Conservation (phyloP, 1,139 yeast genomes). For the Saccharomyces hybrid region DNA sequence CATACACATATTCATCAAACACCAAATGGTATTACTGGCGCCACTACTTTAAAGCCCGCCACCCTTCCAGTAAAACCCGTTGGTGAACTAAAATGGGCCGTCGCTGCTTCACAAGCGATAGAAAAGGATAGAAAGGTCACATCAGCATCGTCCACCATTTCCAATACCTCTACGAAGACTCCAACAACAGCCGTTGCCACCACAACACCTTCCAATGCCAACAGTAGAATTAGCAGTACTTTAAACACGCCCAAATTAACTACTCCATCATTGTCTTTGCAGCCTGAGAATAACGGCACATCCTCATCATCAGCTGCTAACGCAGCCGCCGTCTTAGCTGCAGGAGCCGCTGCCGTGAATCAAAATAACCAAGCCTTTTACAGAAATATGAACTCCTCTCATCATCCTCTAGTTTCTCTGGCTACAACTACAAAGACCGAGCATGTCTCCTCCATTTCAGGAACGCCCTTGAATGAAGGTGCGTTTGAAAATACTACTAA, state of each 20-base stretch:
- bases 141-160: slow-evolving; percentile 10
- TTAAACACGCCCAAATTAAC: slow-evolving; percentile 13
- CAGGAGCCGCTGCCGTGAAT: slow-evolving; percentile 23
- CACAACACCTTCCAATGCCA: slow-evolving; percentile 12
- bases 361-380: slow-evolving; percentile 20
- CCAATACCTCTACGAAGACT: slow-evolving; percentile 10
- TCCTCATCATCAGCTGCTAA: slow-evolving; percentile 13
- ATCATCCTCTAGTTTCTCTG: neutral
- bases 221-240: slow-evolving; percentile 11
- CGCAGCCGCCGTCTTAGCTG: slow-evolving; percentile 24
- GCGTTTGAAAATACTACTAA: neutral
- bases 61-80: slow-evolving; percentile 57
- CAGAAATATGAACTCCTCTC: slow-evolving; percentile 4
- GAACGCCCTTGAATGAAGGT: neutral
- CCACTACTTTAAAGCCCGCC: slow-evolving; percentile 56
- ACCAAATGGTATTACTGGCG: slow-evolving; percentile 27
- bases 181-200: slow-evolving; percentile 11
- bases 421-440: neutral
- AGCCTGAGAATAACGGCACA: slow-evolving; percentile 1
- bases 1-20: slow-evolving; percentile 31
- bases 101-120: slow-evolving; percentile 49
- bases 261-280: slow-evolving; percentile 12
- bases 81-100: slow-evolving; percentile 64
- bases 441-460: neutral
- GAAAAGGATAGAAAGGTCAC: slow-evolving; percentile 21